Percentiles rank a stretch among this genome's conserved stretches.
Evolutionary conservation across 768 basidiomycete genomes (phyloP).

Genomic region (Suillus hirtellus): DNA sequence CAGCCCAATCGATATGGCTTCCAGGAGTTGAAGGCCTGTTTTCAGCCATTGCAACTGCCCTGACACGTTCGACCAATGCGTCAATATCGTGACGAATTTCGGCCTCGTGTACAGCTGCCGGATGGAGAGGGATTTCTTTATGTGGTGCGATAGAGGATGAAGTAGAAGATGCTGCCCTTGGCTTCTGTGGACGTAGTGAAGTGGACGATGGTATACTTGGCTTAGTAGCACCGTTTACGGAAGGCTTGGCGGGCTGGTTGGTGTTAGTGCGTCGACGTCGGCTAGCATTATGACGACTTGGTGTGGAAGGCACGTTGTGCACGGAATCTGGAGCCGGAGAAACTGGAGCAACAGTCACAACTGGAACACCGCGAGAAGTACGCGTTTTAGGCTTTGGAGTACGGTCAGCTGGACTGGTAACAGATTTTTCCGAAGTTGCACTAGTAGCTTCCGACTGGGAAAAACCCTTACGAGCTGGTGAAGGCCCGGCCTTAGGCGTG

Average conservation of each 20-base stretch:
- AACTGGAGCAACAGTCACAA: slow-evolving; percentile 21
- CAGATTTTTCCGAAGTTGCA: slow-evolving; percentile 24
- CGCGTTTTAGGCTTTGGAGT: slow-evolving; percentile 24
- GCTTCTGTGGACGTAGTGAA: slow-evolving; percentile 37
- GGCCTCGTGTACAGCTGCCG: slow-evolving; percentile 36
- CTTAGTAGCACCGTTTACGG: slow-evolving; percentile 18
- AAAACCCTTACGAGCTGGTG: slow-evolving; percentile 20
- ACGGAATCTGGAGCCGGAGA: slow-evolving; percentile 23
- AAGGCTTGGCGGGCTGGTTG: slow-evolving; percentile 36
- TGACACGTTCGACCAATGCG: slow-evolving; percentile 74
- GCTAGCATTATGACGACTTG: slow-evolving; percentile 44
- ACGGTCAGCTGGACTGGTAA: slow-evolving; percentile 24
- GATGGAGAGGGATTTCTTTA: slow-evolving; percentile 65
- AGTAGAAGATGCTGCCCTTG: slow-evolving; percentile 21
- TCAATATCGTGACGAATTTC: slow-evolving; percentile 68
- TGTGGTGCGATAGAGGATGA: slow-evolving; percentile 32
- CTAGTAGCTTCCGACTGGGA: slow-evolving; percentile 21
- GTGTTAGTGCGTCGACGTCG: slow-evolving; percentile 53
- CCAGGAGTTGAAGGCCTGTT: slow-evolving; percentile 69
- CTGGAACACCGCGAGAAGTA: slow-evolving; percentile 23
- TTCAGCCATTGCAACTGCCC: slow-evolving; percentile 71
- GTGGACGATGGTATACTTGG: slow-evolving; percentile 21
- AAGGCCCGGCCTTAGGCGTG: slow-evolving; percentile 15
- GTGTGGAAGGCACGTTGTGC: slow-evolving; percentile 29
- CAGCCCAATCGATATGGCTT: slow-evolving; percentile 88